A percentile compares a stretch with the other conserved stretches of the same genome.
Evolutionary conservation across 495 filamentous ascomycete species (phyloP).

Genomic region (Aspergillus homomorphus): DNA sequence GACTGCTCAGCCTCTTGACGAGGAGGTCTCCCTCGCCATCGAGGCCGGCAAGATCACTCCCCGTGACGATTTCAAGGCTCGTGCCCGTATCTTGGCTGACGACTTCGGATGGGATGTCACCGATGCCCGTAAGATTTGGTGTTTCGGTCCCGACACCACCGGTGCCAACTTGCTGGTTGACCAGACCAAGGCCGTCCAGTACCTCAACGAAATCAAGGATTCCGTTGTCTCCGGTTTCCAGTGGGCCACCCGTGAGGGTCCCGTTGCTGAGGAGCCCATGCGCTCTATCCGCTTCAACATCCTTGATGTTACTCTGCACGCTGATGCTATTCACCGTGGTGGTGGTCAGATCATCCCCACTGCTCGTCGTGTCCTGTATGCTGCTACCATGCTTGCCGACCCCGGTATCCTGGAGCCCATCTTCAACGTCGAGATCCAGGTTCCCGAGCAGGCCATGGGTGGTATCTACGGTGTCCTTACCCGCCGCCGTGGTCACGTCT

Average conservation of each 20-base stretch:
- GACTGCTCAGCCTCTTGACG: constrained; percentile 79
- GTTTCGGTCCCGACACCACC: constrained; percentile 96
- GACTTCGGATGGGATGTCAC: constrained; percentile 99
- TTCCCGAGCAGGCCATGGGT: constrained; percentile 98
- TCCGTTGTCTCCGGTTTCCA: constrained; percentile 99
- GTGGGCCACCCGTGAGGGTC: constrained; percentile 97
- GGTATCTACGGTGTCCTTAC: constrained; percentile 99
- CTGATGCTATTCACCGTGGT: constrained; percentile 99
- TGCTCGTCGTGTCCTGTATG: constrained; percentile 94
- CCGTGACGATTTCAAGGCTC: constrained; percentile 98
- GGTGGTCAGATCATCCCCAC: constrained; percentile 99
- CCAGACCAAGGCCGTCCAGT: constrained; percentile 99
- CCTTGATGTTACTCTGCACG: constrained; percentile 98
- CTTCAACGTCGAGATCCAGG: constrained; percentile 98
- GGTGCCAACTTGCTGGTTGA: constrained; percentile 98
- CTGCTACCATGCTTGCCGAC: constrained; percentile 84
- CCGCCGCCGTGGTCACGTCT: constrained; percentile 97
- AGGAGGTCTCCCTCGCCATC: constrained; percentile 88
- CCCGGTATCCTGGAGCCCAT: constrained; percentile 92
- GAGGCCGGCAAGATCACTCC: constrained; percentile 89
- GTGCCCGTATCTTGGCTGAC: constrained; percentile 94
- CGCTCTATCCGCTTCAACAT: constrained; percentile 96
- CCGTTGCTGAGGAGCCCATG: constrained; percentile 97
- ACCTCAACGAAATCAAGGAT: constrained; percentile 99
- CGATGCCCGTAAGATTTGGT: constrained; percentile 99